These are phyloP conservation scores for Aspergillus melleus DNA, from an alignment of 2,329 filamentous ascomycete species.

Conservation along the genomic window DNA sequence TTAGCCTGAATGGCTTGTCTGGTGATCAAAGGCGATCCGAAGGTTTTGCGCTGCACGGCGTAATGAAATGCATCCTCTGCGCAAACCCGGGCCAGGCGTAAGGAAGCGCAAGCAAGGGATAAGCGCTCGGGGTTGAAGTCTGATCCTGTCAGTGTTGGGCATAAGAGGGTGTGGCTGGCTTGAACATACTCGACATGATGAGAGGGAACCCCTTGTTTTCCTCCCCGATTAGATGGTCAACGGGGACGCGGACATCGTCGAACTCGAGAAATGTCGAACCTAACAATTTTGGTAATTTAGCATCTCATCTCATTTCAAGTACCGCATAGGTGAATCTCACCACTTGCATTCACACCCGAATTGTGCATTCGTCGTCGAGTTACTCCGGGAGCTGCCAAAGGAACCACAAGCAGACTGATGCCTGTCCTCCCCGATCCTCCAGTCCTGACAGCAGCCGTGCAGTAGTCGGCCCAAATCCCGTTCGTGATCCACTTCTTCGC, in stretches of 20 bases:
- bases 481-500: constrained; percentile 70
- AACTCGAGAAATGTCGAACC: constrained; percentile 66
- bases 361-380: constrained; percentile 54
- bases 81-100: constrained; percentile 62
- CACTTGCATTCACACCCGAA: constrained; percentile 66
- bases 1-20: constrained; percentile 62
- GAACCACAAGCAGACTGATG: constrained; percentile 66
- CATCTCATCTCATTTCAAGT: not conserved
- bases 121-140: constrained; percentile 77
- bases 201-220: constrained; percentile 72
- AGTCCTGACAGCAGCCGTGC: constrained; percentile 60
- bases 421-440: constrained; percentile 62
- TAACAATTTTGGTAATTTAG: not conserved
- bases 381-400: constrained; percentile 64
- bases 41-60: constrained; percentile 63
- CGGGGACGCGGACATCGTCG: constrained; percentile 70
- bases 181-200: constrained; percentile 62
- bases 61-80: constrained; percentile 63
- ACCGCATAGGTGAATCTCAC: constrained; percentile 30
- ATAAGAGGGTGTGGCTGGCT: not conserved
- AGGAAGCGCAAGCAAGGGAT: constrained; percentile 63
- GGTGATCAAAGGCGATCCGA: constrained; percentile 58
- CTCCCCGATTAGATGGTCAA: constrained; percentile 66
- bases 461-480: constrained; percentile 60
- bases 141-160: constrained; percentile 8